phyloP scores from a whole-genome alignment of 2,329 filamentous ascomycete genomes.

The Monilinia laxa region DNA sequence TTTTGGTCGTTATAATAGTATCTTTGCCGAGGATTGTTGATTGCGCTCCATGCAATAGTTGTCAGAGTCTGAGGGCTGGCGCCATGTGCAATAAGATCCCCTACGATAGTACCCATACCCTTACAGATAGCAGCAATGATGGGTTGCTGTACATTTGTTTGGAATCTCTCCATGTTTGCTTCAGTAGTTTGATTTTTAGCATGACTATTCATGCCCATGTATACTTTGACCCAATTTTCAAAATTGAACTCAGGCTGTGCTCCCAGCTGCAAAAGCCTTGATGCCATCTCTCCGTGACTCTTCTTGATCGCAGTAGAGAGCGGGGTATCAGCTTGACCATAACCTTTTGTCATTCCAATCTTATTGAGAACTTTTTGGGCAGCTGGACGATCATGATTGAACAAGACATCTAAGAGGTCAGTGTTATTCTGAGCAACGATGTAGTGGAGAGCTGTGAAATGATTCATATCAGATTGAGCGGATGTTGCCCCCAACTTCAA shows the following conservation, averaged over 20 bases:
- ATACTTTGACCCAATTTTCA: constrained; percentile 61
- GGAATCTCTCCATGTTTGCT: constrained; percentile 51
- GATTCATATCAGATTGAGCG: constrained; percentile 67
- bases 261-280: constrained; percentile 63
- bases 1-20: constrained; percentile 35
- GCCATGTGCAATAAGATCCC: constrained; percentile 59
- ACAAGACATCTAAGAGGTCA: constrained; percentile 51
- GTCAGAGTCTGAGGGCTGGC: constrained; percentile 62
- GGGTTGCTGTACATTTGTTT: constrained; percentile 57
- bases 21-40: constrained; percentile 28
- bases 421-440: constrained; percentile 54
- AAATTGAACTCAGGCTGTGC: constrained; percentile 60
- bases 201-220: constrained; percentile 45
- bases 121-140: constrained; percentile 59
- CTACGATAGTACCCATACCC: constrained; percentile 49
- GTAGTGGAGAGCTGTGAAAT: constrained; percentile 65
- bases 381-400: constrained; percentile 58
- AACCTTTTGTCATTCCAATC: constrained; percentile 48
- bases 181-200: constrained; percentile 46
- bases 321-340: constrained; percentile 48
- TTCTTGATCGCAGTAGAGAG: constrained; percentile 59
- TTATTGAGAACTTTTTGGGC: constrained; percentile 67
- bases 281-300: constrained; percentile 52
- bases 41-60: constrained; percentile 31
- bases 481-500: constrained; percentile 70